phyloP scores from a whole-genome alignment of 495 filamentous ascomycete genomes.

The Penicillium arizonense region DNA sequence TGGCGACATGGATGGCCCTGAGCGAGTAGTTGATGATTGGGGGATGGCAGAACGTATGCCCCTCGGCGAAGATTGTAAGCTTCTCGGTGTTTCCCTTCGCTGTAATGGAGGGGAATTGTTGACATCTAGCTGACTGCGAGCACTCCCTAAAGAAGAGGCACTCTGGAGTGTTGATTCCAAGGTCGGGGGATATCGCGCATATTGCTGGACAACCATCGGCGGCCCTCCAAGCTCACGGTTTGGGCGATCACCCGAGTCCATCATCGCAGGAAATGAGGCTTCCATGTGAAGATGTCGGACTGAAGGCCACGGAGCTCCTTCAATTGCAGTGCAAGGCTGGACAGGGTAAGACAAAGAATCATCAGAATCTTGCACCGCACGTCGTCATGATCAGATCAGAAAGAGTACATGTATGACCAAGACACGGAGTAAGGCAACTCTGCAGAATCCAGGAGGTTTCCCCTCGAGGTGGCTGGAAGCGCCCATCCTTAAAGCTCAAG shows the following conservation, averaged over 20 bases:
- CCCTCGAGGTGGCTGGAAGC: conserved; percentile 30
- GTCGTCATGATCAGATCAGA: conserved; percentile 7
- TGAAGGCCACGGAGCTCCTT: conserved; percentile 1
- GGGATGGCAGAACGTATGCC: conserved; percentile 32
- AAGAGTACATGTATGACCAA: background rate
- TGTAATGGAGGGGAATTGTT: conserved; percentile 41
- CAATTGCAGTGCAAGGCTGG: background rate
- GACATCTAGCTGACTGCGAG: conserved; percentile 36
- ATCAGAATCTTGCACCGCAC: conserved; percentile 9
- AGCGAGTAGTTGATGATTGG: conserved; percentile 28
- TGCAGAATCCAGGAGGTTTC: conserved; percentile 16
- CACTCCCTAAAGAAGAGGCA: conserved; percentile 44
- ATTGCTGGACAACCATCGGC: conserved; percentile 44
- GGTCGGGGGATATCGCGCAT: conserved; percentile 41
- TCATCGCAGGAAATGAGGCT: conserved; percentile 29
- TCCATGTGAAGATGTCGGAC: conserved; percentile 26
- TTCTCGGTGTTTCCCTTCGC: conserved; percentile 46
- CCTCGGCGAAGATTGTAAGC: conserved; percentile 42
- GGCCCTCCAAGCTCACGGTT: conserved; percentile 30
- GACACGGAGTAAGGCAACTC: background rate
- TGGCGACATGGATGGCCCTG: conserved; percentile 43
- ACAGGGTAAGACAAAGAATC: conserved; percentile 4
- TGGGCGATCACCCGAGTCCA: conserved; percentile 30
- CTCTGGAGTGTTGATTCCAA: conserved; percentile 41
- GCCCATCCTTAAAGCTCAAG: conserved; percentile 20